Conservation (phyloP, 495 filamentous ascomycete species). For the Viridothelium virens region DNA sequence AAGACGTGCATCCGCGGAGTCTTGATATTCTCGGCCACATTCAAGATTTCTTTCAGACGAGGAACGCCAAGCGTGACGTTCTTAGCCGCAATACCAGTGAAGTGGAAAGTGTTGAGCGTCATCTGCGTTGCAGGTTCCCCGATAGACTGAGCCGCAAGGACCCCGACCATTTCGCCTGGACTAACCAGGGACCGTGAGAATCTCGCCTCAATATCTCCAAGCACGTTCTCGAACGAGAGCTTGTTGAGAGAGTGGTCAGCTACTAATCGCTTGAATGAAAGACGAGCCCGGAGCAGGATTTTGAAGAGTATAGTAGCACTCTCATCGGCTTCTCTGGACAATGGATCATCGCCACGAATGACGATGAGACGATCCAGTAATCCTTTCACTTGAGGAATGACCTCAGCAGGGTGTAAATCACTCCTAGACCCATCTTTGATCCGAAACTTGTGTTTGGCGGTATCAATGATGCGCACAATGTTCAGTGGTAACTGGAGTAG, state of each 20-base stretch:
- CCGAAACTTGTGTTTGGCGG: constrained; percentile 79
- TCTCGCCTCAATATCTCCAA: constrained; percentile 82
- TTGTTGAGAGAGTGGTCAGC: constrained; percentile 77
- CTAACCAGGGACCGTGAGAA: constrained; percentile 74
- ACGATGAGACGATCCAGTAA: constrained; percentile 70
- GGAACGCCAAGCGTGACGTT: constrained; percentile 99
- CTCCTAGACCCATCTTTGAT: constrained; percentile 77
- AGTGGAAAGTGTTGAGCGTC: constrained; percentile 99
- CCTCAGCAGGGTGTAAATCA: constrained; percentile 82
- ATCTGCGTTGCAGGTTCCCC: constrained; percentile 99
- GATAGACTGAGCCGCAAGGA: constrained; percentile 94
- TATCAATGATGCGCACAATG: constrained; percentile 79
- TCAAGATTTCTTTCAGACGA: constrained; percentile 98
- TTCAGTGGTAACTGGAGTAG: constrained; percentile 88
- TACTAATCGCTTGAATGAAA: constrained; percentile 87
- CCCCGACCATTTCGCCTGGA: constrained; percentile 97
- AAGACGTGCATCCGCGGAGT: constrained; percentile 97
- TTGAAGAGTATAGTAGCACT: constrained; percentile 88
- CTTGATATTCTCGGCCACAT: constrained; percentile 96
- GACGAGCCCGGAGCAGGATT: constrained; percentile 75
- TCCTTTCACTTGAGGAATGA: constrained; percentile 70
- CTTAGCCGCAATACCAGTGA: constrained; percentile 98
- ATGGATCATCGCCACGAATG: constrained; percentile 71
- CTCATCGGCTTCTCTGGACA: constrained; percentile 78
- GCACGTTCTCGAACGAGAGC: constrained; percentile 82